Evolutionary conservation across 2,329 filamentous ascomycete genomes (phyloP).

Genomic region (Diaporthe nobilis): DNA sequence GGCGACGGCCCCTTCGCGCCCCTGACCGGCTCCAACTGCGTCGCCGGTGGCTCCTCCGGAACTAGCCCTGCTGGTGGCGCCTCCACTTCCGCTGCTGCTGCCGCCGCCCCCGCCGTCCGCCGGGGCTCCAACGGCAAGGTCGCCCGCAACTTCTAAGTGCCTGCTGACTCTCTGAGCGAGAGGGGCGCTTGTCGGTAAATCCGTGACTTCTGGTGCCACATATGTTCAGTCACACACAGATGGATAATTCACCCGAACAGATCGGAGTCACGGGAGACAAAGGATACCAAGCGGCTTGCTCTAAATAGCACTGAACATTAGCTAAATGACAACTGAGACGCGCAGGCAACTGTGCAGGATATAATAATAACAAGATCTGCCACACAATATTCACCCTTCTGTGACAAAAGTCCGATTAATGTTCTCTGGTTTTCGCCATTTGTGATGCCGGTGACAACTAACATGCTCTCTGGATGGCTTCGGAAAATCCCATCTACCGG

Average conservation of each 20-base stretch:
- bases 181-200: neutral
- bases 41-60: constrained; percentile 11
- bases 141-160: constrained; percentile 2
- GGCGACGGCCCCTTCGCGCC: constrained; percentile 31
- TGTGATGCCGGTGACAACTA: neutral
- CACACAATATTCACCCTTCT: neutral
- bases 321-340: constrained; percentile 16
- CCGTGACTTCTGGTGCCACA: neutral
- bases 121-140: constrained; percentile 17
- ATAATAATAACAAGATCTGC: constrained; percentile 20
- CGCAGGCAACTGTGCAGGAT: constrained; percentile 7
- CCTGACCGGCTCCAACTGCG: constrained; percentile 25
- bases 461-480: neutral
- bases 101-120: constrained; percentile 19
- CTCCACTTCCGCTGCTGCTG: neutral
- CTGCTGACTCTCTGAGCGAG: neutral
- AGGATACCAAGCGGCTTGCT: constrained; percentile 5
- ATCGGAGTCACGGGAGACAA: neutral
- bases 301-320: neutral
- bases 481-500: too few relatives aligned
- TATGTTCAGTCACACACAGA: neutral
- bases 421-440: neutral
- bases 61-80: neutral
- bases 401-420: neutral
- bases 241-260: neutral